phyloP scores from a whole-genome alignment of 352 stramenopile species.

The Globisporangium okanoganense region DNA sequence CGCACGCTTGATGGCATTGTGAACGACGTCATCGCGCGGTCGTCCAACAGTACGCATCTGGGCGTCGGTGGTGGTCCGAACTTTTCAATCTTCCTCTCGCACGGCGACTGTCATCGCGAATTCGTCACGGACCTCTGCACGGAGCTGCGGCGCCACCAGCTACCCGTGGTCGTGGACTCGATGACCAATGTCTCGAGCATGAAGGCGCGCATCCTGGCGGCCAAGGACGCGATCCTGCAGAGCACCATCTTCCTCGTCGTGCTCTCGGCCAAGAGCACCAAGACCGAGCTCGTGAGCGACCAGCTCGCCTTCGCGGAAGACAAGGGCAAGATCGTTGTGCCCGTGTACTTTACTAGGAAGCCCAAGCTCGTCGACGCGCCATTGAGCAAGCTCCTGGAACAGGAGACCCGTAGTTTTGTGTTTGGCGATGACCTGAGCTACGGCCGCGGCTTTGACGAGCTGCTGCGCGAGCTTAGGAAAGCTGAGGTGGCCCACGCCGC shows the following conservation, averaged over 20 bases:
- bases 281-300: constrained; percentile 79
- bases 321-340: constrained; percentile 74
- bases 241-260: constrained; percentile 70
- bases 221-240: constrained; percentile 76
- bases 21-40: constrained; percentile 41
- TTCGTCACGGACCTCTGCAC: constrained; percentile 59
- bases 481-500: constrained; percentile 14
- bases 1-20: constrained; percentile 55
- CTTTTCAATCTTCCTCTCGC: constrained; percentile 71
- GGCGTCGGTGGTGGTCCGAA: not conserved
- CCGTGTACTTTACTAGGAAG: constrained; percentile 59
- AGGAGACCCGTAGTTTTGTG: constrained; percentile 33
- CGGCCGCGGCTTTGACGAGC: constrained; percentile 53
- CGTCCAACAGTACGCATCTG: not conserved
- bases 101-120: constrained; percentile 67
- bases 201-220: constrained; percentile 66
- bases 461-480: constrained; percentile 39
- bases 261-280: constrained; percentile 66
- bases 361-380: constrained; percentile 38
- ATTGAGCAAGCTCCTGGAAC: constrained; percentile 34
- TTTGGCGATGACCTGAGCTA: constrained; percentile 66
- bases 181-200: constrained; percentile 73
- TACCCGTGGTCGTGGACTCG: constrained; percentile 56
- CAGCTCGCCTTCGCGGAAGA: constrained; percentile 82
- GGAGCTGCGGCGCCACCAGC: constrained; percentile 43